phyloP scores from a whole-genome alignment of 139 green algal genomes.

The Chlorella sorokiniana region DNA sequence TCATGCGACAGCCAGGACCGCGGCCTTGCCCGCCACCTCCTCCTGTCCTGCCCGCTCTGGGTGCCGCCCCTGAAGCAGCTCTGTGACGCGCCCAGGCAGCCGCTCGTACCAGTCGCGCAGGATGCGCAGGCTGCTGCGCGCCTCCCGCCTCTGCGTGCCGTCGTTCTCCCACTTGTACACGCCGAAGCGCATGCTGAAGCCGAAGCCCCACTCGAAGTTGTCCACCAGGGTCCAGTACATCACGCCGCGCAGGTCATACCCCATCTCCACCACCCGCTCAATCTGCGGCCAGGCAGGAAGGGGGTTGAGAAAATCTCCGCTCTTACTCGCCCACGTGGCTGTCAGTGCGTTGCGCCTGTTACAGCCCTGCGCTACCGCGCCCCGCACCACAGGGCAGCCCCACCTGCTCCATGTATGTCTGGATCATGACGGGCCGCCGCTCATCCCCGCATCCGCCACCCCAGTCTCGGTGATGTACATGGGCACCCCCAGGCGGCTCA shows the following conservation, averaged over 20 bases:
- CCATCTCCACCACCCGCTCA: constrained; percentile 20
- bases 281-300: not conserved
- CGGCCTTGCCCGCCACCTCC: not conserved
- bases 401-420: constrained; percentile 53
- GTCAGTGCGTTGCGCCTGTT: too few species aligned
- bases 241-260: constrained; percentile 54
- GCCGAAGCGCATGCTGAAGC: constrained; percentile 51
- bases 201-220: constrained; percentile 74
- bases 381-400: not conserved
- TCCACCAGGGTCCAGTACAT: constrained; percentile 76
- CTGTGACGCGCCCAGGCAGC: constrained; percentile 9
- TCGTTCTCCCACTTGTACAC: constrained; percentile 44
- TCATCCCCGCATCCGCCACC: constrained; percentile 68
- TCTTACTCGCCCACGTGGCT: too few species aligned
- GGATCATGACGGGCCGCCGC: constrained; percentile 38
- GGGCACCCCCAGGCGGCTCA: constrained; percentile 60
- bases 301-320: not conserved
- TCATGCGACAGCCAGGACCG: not conserved
- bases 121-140: constrained; percentile 20
- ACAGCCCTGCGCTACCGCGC: too few species aligned
- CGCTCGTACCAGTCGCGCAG: constrained; percentile 29
- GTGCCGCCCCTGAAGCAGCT: constrained; percentile 3
- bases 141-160: constrained; percentile 22
- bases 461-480: constrained; percentile 90
- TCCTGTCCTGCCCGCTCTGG: not conserved